Base-by-base conservation (phyloP, 164 flowering plant genomes). In the Chimonanthus salicifolius region DNA sequence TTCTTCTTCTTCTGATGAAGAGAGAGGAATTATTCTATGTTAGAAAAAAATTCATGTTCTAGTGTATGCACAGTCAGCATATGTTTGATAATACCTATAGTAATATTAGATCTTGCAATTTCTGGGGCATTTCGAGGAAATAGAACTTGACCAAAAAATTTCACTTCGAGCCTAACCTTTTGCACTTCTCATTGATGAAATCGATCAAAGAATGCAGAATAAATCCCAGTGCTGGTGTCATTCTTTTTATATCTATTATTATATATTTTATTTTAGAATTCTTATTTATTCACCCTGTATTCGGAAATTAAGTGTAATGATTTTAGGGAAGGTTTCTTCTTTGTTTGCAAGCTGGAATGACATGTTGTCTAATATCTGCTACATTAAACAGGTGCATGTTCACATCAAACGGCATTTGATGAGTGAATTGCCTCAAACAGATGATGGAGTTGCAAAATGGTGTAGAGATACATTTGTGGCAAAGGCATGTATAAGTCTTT, bases 361-460 rank as follows among this genome's bases (percentile, higher is more conserved):
- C 15, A 54, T 13, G 58, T 10, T 54, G 60, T 54, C 4, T 54
- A 54, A 54, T 6, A n/a, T 54, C 5, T 54, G 60, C 16, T 15
- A 15, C 60, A 54, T 54, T 11, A 10, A 54, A 10, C 84, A 95
- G 99, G 83, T 93, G 49, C 94, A 95, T 79, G 90, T 95, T 49
- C 94, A 88, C 77, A 63, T 95, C 64, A 89, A 87, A 83, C 83
- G 98, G 21, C 87, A 87, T 80, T 48, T 74, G 66, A 90, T 88
- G 86, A 76, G 81, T 9, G 97, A 92, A 79, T 72, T 94, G 73
- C 97, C 98, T 44, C 87, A 87, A 84, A 87, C 94, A 51, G 83
- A 79, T 8, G 84, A 83, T 49, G 98, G 82, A 16, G 87, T 92
- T 78, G 83, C 92, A 18, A 91, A 92, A 58, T 94, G 98, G 98